Evolutionary conservation across 768 basidiomycete species (phyloP).

Genomic region (Boletus edulis): DNA sequence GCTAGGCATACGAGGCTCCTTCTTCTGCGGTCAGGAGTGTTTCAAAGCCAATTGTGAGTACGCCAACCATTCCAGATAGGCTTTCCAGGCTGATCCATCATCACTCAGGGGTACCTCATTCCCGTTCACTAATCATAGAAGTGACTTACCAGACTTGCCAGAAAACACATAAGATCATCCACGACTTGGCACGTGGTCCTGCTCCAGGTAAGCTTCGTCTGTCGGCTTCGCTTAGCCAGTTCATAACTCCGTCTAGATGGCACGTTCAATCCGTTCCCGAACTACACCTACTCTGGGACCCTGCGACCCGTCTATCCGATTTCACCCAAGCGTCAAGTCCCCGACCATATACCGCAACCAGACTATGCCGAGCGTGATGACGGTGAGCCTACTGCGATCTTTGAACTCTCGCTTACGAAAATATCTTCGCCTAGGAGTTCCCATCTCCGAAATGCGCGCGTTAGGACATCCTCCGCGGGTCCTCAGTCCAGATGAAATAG

Average conservation of each 20-base stretch:
- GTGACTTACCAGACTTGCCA: conserved; percentile 25
- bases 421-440: conserved; percentile 45
- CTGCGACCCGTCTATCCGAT: conserved; percentile 88
- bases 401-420: not conserved
- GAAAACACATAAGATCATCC: conserved; percentile 83
- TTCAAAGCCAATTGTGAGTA: conserved; percentile 92
- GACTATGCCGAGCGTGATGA: conserved; percentile 72
- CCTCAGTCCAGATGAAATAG: conserved; percentile 71
- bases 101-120: conserved; percentile 24
- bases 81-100: not conserved
- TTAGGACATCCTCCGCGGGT: conserved; percentile 63
- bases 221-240: not conserved
- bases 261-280: conserved; percentile 77
- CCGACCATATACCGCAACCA: conserved; percentile 79
- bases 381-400: conserved; percentile 41
- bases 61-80: not conserved
- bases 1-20: conserved; percentile 78
- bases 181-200: conserved; percentile 52
- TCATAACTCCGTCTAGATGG: conserved; percentile 48
- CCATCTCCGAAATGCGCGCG: conserved; percentile 54
- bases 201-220: conserved; percentile 8
- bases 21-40: conserved; percentile 94
- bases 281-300: conserved; percentile 74
- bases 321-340: conserved; percentile 71
- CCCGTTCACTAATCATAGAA: no score